Evolutionary conservation across 257 asterid species (phyloP), one percentile per base, ranked within the genome.

Genomic region (Capsicum baccatum): DNA sequence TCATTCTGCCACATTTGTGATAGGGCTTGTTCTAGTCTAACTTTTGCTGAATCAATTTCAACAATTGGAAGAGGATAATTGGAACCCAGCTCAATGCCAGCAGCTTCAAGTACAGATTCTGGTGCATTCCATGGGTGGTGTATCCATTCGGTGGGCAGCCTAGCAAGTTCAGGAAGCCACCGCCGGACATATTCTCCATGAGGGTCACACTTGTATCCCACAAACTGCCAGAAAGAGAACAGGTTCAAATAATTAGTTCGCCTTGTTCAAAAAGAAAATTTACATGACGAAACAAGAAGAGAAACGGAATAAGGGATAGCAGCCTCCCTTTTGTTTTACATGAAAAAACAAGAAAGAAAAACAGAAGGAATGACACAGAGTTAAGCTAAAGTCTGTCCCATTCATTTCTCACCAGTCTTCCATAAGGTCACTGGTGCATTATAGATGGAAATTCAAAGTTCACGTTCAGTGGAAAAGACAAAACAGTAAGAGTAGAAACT

Each of bases 51-150:
- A 86, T 88, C 94, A 1, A 96, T 92, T 83, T 86, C 91, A 9
- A 96, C 92, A 2, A 96, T 87, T 0, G 97, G 98, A 60, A 92
- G 94, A 78, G 97, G 97, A 89, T 96, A 96, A 82, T 96, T 96
- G 54, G 98, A 92, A 57, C 98, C 99, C 8, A 96, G 97, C 88
- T 96, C 99, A 16, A 94, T 89, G 39, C 98, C 98, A 52, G 98
- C 97, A 19, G 99, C 99, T 89, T 94, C 95, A 83, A 94, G 98
- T 9, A 96, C 94, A 3, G 93, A 87, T 84, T 92, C 97, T 7
- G 98, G 98, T 21, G 98, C 95, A 79, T 94, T 86, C 97, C 97
- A 96, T 0, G 98, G 98, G 79, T 94, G 99, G 80, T 96, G 99
- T 79, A 96, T 96, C 98, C 98, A 96, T 82, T 94, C 97, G 0